A percentile compares a stretch with the other conserved stretches of the same genome.
Conservation (phyloP, 2,329 filamentous ascomycete genomes). For the Alternaria longipes region DNA sequence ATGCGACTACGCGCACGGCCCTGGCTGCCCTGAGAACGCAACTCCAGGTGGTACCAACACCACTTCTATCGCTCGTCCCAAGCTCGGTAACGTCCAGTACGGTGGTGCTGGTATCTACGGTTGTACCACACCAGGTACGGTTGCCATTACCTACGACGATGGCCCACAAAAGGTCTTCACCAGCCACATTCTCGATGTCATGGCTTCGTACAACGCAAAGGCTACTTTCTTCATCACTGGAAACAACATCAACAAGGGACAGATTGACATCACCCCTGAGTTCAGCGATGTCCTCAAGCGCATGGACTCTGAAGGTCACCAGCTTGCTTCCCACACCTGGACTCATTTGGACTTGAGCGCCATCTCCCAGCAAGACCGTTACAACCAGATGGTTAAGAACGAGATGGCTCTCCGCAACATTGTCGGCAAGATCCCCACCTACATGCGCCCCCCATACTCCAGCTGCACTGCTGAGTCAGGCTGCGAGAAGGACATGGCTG, state of each 20-base stretch:
- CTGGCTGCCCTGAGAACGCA: conserved; percentile 68
- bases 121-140: conserved; percentile 62
- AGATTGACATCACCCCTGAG: conserved; percentile 62
- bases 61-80: conserved; percentile 60
- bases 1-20: conserved; percentile 69
- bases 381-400: conserved; percentile 62
- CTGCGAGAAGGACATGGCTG: conserved; percentile 53
- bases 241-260: conserved; percentile 65
- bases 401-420: conserved; percentile 66
- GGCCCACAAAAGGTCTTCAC: conserved; percentile 69
- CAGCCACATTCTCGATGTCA: conserved; percentile 67
- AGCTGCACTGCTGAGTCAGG: conserved; percentile 52
- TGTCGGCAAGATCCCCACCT: conserved; percentile 64
- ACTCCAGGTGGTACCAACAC: conserved; percentile 66
- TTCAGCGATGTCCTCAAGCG: conserved; percentile 64
- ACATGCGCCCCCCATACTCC: conserved; percentile 62
- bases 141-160: conserved; percentile 74
- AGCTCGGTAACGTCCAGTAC: conserved; percentile 64
- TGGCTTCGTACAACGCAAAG: conserved; percentile 67
- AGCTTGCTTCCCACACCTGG: conserved; percentile 69
- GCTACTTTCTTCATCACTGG: conserved; percentile 75
- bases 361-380: conserved; percentile 55
- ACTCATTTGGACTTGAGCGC: conserved; percentile 60
- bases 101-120: conserved; percentile 66
- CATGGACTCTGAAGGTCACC: conserved; percentile 65